These are phyloP conservation scores for Lepidium africanum DNA, from an alignment of 345 rosid genomes.

Conservation along the genomic window DNA sequence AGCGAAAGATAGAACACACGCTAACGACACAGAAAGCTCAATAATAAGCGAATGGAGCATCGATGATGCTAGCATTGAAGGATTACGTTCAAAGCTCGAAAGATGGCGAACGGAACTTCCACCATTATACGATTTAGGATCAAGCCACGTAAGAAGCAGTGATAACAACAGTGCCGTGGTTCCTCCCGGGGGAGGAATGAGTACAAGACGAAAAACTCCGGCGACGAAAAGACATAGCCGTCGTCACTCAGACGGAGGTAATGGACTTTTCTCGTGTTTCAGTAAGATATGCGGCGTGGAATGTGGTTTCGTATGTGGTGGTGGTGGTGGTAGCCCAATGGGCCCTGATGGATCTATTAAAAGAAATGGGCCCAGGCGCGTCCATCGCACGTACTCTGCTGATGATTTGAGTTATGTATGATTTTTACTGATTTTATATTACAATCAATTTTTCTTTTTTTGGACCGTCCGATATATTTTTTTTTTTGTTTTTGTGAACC, in stretches of 20 bases:
- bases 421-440: neutral
- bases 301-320: constrained; percentile 62
- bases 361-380: neutral
- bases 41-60: constrained; percentile 44
- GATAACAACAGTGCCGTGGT: neutral
- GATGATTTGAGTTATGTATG: constrained; percentile 23
- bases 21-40: constrained; percentile 43
- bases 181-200: constrained; percentile 3
- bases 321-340: constrained; percentile 13
- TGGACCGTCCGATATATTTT: neutral
- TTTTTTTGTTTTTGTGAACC: neutral
- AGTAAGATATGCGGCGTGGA: constrained; percentile 61
- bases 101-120: constrained; percentile 79
- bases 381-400: constrained; percentile 13
- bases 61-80: constrained; percentile 55
- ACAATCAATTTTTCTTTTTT: neutral
- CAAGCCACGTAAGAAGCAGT: constrained; percentile 27
- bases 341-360: neutral
- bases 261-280: constrained; percentile 56
- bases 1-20: constrained; percentile 28
- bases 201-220: constrained; percentile 14
- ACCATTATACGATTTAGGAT: constrained; percentile 43
- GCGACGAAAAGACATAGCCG: constrained; percentile 9
- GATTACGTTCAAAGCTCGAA: constrained; percentile 68
- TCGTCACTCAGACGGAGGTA: constrained; percentile 34